Base-by-base conservation (phyloP, 2,329 filamentous ascomycete species). In the Calonectria hongkongensis region DNA sequence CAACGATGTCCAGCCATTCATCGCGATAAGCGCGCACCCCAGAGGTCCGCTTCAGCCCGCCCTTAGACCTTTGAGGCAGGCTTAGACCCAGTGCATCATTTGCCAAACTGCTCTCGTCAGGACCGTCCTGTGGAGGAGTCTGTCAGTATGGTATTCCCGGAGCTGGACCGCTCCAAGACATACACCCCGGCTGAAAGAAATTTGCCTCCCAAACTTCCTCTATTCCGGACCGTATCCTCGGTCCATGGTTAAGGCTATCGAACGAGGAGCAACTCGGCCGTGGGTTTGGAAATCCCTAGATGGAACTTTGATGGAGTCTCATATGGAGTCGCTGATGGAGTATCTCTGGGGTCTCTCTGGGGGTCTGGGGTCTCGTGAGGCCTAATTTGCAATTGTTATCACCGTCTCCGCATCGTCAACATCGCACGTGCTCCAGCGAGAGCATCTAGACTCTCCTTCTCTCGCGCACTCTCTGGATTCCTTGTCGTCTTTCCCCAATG, bases 21-120 rank as follows among this genome's bases (percentile, higher is more conserved):
- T 68, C 78, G 78, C 78, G 78, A 80, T 78, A 80, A 80, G 78
- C 78, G 78, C 78, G 72, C 66, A 75, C 77, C 78, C 78, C 78
- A 80, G 73, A 78, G 66, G 65, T 63, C 75, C 74, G 71, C 67
- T 66, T 74, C 45, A 74, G 75, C 68, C 73, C 75, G 65, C 65
- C 51, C 41, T 27, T 33, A 27, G 50, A 45, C 71, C 56, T 74
- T 70, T 70, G 66, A 70, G 68, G 69, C 71, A 36, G 68, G 30
- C 70, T 70, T 63, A 43, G 39, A 43, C 56, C 41, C 43, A 70
- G 67, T 72, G 64, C 63, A 73, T 71, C 75, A 76, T 71, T 65
- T 66, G 54, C 72, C 60, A 66, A 50, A 72, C 70, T 63, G 51
- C 56, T 76, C 79, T 79, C 78, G 64, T 76, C 72, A 74, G 62